Percentiles rank a stretch among this genome's conserved stretches.
Evolutionary conservation across 305 asterid genomes (phyloP).

Genomic region (Solanum hybrid): DNA sequence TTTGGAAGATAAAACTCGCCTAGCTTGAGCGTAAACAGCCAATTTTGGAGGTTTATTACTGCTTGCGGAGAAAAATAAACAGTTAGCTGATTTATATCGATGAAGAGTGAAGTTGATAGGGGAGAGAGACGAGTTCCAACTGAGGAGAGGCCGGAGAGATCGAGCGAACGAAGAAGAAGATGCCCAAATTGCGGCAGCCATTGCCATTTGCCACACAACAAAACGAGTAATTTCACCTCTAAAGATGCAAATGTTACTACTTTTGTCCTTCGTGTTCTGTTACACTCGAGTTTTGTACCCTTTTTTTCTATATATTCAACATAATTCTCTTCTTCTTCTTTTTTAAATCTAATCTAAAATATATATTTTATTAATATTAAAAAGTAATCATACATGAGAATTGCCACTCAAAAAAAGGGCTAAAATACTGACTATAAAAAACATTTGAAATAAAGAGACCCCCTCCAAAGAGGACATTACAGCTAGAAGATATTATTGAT

Average conservation of each 20-base stretch:
- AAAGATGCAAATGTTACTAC: neutral
- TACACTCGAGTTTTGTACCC: neutral
- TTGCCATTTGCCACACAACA: slow-evolving; percentile 12
- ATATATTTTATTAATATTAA: no score
- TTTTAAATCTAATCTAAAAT: no score
- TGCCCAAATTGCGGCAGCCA: slow-evolving; percentile 39
- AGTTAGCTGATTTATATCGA: slow-evolving; percentile 10
- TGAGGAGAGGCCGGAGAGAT: slow-evolving; percentile 24
- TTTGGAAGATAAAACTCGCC: slow-evolving; percentile 40
- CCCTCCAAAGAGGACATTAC: no score
- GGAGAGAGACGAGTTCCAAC: slow-evolving; percentile 6
- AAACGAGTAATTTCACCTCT: neutral
- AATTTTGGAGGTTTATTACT: slow-evolving; percentile 8
- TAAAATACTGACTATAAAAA: no score
- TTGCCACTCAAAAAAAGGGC: neutral
- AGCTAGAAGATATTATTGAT: no score
- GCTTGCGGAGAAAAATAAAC: slow-evolving; percentile 8
- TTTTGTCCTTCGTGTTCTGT: neutral
- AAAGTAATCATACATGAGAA: neutral
- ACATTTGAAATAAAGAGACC: no score
- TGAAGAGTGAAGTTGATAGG: neutral
- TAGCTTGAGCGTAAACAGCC: slow-evolving; percentile 43
- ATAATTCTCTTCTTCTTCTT: neutral
- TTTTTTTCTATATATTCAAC: neutral
- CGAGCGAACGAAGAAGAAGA: slow-evolving; percentile 19